Percentiles rank a stretch among this genome's conserved stretches.
These are phyloP conservation scores for Suillus discolor DNA, from an alignment of 768 basidiomycete species.

Conservation along the genomic window DNA sequence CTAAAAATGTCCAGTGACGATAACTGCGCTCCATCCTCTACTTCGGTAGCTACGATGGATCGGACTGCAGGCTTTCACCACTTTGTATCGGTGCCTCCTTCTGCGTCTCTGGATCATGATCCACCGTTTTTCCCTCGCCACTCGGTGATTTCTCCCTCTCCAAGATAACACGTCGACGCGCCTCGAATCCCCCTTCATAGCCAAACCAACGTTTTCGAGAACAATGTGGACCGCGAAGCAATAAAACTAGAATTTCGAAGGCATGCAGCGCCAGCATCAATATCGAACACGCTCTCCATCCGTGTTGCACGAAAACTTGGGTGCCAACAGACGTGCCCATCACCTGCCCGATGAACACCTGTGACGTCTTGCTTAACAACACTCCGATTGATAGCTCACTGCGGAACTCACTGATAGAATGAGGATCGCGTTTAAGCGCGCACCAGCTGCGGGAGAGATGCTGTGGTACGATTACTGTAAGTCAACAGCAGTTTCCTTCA, in stretches of 20 bases:
- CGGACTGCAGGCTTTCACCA: background rate
- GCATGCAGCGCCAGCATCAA: slow-evolving; percentile 62
- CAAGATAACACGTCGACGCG: slow-evolving; percentile 41
- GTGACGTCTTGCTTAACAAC: background rate
- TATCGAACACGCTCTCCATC: slow-evolving; percentile 69
- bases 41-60: background rate
- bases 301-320: slow-evolving; percentile 64
- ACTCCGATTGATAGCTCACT: background rate
- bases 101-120: slow-evolving; percentile 9
- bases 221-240: slow-evolving; percentile 69
- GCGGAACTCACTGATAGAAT: slow-evolving; percentile 59
- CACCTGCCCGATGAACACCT: slow-evolving; percentile 78
- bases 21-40: background rate
- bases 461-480: slow-evolving; percentile 18
- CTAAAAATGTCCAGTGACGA: background rate
- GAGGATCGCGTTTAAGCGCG: slow-evolving; percentile 76
- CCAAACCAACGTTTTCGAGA: slow-evolving; percentile 57
- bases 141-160: slow-evolving; percentile 7
- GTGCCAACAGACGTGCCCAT: slow-evolving; percentile 81
- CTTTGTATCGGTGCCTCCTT: slow-evolving; percentile 15
- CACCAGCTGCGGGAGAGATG: slow-evolving; percentile 50
- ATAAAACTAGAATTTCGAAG: slow-evolving; percentile 56
- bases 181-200: slow-evolving; percentile 57
- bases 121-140: background rate
- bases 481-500: background rate